Evolutionary conservation across 106 monocot genomes (phyloP), one percentile per base, ranked within the genome.

Genomic region (Posidonia australis): DNA sequence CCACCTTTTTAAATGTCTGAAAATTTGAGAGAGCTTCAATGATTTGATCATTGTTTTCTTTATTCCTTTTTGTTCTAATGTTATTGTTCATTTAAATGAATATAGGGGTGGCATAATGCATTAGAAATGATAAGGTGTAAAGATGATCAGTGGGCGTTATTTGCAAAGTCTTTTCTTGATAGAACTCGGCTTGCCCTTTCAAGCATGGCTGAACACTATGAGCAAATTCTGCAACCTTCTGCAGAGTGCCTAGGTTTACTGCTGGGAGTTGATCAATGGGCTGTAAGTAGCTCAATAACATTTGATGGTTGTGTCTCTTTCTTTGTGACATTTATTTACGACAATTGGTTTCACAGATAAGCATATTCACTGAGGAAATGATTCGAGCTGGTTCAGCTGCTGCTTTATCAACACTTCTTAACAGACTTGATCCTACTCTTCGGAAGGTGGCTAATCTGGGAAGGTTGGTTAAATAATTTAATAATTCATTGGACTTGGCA

Each of bases 321-420:
- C 22, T 31, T 51, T 47, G 22, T 52, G 13, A 21, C 29, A 0
- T 58, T 19, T 18, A 71, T 2, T 44, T 63, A 63, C 43, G 63
- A 23, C 42, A 10, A 52, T 17, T 20, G 10, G 20, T 28, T 9
- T 30, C 42, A 0, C 67, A 98, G 96, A 64, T 90, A 49, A 76
- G 26, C 66, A 80, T 90, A 67, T 98, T 98, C 74, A 98, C 90
- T 27, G 96, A 98, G 83, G 96, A 98, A 87, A 79, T 98, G 54
- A 98, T 98, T 46, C 96, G 96, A 72, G 77, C 79, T 70, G 96
- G 96, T 54, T 90, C 96, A 46, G 96, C 96, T 78, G 96, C 87
- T 73, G 82, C 90, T 28, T 81, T 98, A 47, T 98, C 96, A 19
- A 41, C 65, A 58, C 84, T 98, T 70, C 82, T 98, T 49, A 90